These are phyloP conservation scores for Quercus glauca DNA, from an alignment of 306 rosid species.

Conservation along the genomic window DNA sequence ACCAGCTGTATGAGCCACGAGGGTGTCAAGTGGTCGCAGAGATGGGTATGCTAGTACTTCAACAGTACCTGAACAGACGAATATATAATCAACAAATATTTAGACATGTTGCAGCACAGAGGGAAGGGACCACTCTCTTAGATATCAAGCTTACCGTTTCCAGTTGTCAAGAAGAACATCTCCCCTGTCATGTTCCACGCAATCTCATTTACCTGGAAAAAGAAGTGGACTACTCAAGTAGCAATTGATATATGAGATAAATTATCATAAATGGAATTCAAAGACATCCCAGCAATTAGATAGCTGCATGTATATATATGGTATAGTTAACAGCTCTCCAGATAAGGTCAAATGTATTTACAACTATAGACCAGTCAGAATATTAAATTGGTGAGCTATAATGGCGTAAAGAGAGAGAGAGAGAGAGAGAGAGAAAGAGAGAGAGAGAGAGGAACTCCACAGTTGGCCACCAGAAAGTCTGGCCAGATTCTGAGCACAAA, in stretches of 20 bases:
- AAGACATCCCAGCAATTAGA: not conserved
- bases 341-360: not conserved
- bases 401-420: no score
- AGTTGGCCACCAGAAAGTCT: no score
- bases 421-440: no score
- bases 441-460: no score
- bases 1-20: constrained; percentile 98
- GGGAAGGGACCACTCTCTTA: not conserved
- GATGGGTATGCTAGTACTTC: constrained; percentile 93
- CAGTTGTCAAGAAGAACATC: constrained; percentile 86
- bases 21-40: constrained; percentile 79
- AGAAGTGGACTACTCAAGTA: not conserved
- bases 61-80: constrained; percentile 62
- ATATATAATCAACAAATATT: not conserved
- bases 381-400: not conserved
- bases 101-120: not conserved
- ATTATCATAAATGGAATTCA: not conserved
- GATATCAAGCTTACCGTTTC: constrained; percentile 65
- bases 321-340: not conserved
- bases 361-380: constrained; percentile 18
- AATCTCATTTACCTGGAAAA: constrained; percentile 84
- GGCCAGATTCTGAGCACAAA: no score
- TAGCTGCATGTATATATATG: not conserved
- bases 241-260: constrained; percentile 4
- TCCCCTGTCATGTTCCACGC: constrained; percentile 98